Evolutionary conservation across 2,329 filamentous ascomycete genomes (phyloP), one percentile per base, ranked within the genome.

Genomic region (Chalaropsis thielavioides): DNA sequence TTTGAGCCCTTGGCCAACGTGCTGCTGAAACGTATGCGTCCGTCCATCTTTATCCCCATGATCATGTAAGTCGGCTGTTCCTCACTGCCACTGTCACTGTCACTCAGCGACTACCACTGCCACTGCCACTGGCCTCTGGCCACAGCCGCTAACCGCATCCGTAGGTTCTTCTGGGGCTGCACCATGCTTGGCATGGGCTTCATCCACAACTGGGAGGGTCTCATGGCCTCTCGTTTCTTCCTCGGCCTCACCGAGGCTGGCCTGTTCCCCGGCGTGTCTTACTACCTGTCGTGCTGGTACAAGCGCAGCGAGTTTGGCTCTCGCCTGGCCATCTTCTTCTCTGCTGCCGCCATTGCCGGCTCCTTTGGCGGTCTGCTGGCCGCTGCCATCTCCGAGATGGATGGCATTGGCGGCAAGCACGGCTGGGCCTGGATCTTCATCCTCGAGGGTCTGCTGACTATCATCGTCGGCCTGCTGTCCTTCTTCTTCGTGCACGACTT

Each of bases 401-500:
- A 85, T 67, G 86, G 86, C 1, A 75, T 86, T 10, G 81, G 79
- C 1, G 79, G 79, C 1, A 75, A 79, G 31, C 72, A 76, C 3
- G 83, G 83, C 22, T 87, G 83, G 82, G 78, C 78, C 0, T 87
- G 81, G 84, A 85, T 86, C 65, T 86, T 86, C 70, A 83, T 89
- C 67, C 76, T 88, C 35, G 85, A 89, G 74, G 89, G 89, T 4
- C 75, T 88, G 1, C 77, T 83, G 0, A 92, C 89, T 0, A 78
- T 91, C 0, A 1, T 90, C 0, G 79, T 90, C 27, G 89, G 87
- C 1, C 69, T 88, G 4, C 73, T 78, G 0, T 88, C 83, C 1
- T 91, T 87, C 75, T 92, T 85, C 84, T 83, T 88, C 76, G 88
- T 95, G 0, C 83, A 90, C 68, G 89, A 95, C 72, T 95, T 91